Conservation (phyloP, 192 early-diverging fungal genomes). For the Entomortierella parvispora region DNA sequence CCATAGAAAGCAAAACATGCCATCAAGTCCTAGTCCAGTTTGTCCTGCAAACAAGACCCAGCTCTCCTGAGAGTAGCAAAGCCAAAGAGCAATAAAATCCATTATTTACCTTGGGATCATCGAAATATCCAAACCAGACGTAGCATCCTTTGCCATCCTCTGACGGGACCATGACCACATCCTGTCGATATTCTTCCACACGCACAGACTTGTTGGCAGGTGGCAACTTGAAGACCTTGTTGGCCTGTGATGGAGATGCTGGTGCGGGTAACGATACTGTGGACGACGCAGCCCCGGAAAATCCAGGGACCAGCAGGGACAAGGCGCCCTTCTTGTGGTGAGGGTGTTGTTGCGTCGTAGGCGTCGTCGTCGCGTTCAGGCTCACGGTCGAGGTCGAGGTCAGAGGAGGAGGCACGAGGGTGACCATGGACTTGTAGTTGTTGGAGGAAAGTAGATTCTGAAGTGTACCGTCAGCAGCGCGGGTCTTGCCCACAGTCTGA, state of each 20-base stretch:
- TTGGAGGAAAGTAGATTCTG: constrained; percentile 31
- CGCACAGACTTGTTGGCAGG: constrained; percentile 54
- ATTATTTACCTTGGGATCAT: constrained; percentile 63
- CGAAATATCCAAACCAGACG: constrained; percentile 62
- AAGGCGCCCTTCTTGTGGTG: neutral
- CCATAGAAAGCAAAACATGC: too few species aligned
- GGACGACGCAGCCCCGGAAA: constrained; percentile 25
- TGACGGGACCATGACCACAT: constrained; percentile 54
- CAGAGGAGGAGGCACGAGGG: constrained; percentile 21
- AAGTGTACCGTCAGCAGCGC: constrained; percentile 28
- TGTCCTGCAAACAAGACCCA: too few species aligned
- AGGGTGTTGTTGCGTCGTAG: constrained; percentile 3
- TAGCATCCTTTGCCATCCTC: constrained; percentile 56
- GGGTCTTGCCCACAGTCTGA: constrained; percentile 46
- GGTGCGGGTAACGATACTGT: constrained; percentile 30
- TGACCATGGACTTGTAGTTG: constrained; percentile 54
- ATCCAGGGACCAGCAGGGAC: constrained; percentile 24
- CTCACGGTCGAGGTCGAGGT: neutral
- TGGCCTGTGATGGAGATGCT: constrained; percentile 8
- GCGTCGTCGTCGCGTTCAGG: neutral
- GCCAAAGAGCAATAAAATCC: too few species aligned
- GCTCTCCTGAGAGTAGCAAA: too few species aligned
- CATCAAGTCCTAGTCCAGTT: too few species aligned
- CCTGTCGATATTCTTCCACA: constrained; percentile 62
- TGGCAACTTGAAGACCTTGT: constrained; percentile 45